A percentile compares a stretch with the other conserved stretches of the same genome.
Evolutionary conservation across 2,329 filamentous ascomycete species (phyloP).

Genomic region (Curvularia lunata): DNA sequence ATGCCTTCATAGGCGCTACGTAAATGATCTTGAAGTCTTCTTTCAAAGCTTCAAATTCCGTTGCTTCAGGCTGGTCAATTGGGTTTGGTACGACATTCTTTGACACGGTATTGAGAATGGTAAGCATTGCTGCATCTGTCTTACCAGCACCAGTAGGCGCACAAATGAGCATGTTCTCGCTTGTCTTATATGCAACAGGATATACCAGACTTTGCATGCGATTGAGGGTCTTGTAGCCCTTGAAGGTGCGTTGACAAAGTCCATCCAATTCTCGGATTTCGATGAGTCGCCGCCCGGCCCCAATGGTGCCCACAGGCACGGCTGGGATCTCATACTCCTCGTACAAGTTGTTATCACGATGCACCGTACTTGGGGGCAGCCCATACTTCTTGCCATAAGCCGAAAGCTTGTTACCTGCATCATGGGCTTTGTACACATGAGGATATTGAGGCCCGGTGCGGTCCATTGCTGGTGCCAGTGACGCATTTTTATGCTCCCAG

Average conservation of each 20-base stretch:
- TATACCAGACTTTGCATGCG: conserved; percentile 98
- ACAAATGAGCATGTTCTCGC: conserved; percentile 98
- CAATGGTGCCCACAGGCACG: conserved; percentile 75
- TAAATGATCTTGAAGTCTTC: conserved; percentile 99
- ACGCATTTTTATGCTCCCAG: conserved; percentile 78
- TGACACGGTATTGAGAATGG: conserved; percentile 86
- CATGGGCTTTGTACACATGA: conserved; percentile 86
- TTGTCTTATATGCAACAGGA: conserved; percentile 92
- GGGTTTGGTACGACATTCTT: conserved; percentile 85
- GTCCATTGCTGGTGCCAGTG: conserved; percentile 72
- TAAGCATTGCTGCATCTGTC: conserved; percentile 97
- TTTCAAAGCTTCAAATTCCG: conserved; percentile 79
- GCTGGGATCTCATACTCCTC: conserved; percentile 91
- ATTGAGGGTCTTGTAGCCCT: conserved; percentile 90
- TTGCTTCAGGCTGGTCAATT: conserved; percentile 72
- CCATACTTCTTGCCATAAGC: conserved; percentile 80
- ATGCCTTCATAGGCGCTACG: conserved; percentile 97
- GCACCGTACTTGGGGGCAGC: conserved; percentile 76
- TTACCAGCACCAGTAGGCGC: conserved; percentile 98
- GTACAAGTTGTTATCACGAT: conserved; percentile 76
- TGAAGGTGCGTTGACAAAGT: conserved; percentile 88
- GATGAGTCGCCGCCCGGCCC: conserved; percentile 75
- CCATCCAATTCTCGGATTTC: conserved; percentile 84
- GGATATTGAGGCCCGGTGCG: conserved; percentile 80
- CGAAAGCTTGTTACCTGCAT: conserved; percentile 84